phyloP scores from a whole-genome alignment of 2,329 filamentous ascomycete genomes.

The Aaosphaeria arxii region DNA sequence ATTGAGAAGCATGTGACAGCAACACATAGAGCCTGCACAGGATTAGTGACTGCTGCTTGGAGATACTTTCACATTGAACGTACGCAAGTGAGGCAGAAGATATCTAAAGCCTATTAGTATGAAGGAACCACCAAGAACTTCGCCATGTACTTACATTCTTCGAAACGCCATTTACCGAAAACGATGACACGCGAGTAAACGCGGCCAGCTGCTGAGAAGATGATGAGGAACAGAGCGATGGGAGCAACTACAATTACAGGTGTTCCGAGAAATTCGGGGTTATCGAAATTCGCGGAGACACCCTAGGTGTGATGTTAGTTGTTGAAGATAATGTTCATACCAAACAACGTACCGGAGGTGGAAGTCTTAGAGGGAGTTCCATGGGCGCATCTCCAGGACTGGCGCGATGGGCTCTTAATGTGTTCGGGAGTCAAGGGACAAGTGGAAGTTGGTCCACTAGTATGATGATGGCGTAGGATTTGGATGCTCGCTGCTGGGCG shows the following conservation, averaged over 20 bases:
- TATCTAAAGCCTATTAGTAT: slow-evolving; percentile 3
- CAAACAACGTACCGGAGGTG: slow-evolving; percentile 6
- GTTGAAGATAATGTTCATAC: neutral
- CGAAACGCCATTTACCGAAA: slow-evolving; percentile 12
- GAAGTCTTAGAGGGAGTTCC: slow-evolving; percentile 7
- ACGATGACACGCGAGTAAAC: slow-evolving; percentile 9
- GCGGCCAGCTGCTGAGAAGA: slow-evolving; percentile 11
- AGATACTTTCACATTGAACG: neutral
- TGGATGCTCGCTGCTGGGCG: too few relatives aligned
- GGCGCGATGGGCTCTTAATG: too few relatives aligned
- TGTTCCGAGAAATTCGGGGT: slow-evolving; percentile 11
- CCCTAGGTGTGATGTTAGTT: slow-evolving; percentile 4
- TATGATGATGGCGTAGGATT: too few relatives aligned
- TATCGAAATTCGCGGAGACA: slow-evolving; percentile 11
- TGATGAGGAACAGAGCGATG: slow-evolving; percentile 11
- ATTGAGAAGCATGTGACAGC: slow-evolving; percentile 11
- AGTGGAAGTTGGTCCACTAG: too few relatives aligned
- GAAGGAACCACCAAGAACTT: neutral
- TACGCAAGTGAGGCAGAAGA: neutral
- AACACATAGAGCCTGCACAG: slow-evolving; percentile 5
- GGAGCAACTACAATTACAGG: slow-evolving; percentile 13
- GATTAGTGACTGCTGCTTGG: neutral
- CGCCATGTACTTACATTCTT: slow-evolving; percentile 13
- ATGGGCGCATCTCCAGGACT: slow-evolving; percentile 4
- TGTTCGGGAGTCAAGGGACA: too few relatives aligned